Evolutionary conservation across 2,329 filamentous ascomycete genomes (phyloP).

Genomic region (Simplicillium aogashimaense): DNA sequence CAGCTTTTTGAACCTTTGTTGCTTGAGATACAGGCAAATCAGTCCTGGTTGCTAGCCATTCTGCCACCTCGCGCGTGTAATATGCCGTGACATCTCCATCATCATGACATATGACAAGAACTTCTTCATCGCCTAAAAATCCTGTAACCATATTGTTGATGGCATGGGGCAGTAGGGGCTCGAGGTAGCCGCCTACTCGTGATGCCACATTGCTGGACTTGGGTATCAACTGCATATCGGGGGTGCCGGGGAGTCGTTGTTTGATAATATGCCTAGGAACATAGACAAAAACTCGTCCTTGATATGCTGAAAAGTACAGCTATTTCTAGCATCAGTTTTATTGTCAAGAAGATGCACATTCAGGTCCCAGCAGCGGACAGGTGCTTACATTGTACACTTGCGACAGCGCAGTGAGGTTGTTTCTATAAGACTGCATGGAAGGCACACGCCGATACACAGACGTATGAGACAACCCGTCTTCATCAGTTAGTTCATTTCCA

Average conservation of each 20-base stretch:
- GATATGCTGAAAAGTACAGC: conserved; percentile 53
- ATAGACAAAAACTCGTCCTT: conserved; percentile 47
- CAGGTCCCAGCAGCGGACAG: not conserved
- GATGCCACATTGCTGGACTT: conserved; percentile 27
- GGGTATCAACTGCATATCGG: conserved; percentile 41
- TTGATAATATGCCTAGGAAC: conserved; percentile 33
- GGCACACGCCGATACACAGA: conserved; percentile 2
- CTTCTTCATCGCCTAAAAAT: conserved; percentile 59
- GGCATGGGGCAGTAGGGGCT: conserved; percentile 41
- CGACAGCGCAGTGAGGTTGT: conserved; percentile 49
- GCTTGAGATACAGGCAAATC: not conserved
- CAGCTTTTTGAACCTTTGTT: conserved; percentile 1
- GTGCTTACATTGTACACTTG: conserved; percentile 42
- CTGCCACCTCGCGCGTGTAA: conserved; percentile 45
- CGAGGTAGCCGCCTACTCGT: conserved; percentile 41
- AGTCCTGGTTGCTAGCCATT: conserved; percentile 25
- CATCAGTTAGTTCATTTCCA: conserved; percentile 7
- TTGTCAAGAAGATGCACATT: conserved; percentile 1
- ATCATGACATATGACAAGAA: conserved; percentile 58
- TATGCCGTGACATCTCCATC: conserved; percentile 69
- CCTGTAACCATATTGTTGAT: conserved; percentile 63
- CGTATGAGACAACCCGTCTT: not conserved
- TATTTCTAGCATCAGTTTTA: conserved; percentile 13
- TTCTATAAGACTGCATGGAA: conserved; percentile 28
- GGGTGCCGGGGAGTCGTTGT: conserved; percentile 35